A percentile compares a stretch with the other conserved stretches of the same genome.
Conservation (phyloP, 306 rosid species). For the Urtica urens region DNA sequence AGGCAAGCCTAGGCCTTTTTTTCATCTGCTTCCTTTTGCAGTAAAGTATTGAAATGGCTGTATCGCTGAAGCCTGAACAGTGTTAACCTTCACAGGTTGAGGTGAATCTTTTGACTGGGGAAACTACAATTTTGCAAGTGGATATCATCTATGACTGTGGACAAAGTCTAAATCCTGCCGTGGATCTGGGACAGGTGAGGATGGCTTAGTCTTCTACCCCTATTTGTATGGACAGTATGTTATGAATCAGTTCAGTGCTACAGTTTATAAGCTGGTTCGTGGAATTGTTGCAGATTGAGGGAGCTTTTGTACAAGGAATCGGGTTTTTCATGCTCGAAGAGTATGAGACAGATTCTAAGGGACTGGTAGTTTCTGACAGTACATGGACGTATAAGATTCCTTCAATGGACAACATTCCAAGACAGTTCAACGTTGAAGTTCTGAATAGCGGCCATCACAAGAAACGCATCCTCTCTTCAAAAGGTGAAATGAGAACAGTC, state of each 20-base stretch:
- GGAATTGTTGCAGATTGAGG: slow-evolving; percentile 78
- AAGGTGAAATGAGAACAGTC: too few species aligned
- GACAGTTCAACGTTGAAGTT: slow-evolving; percentile 68
- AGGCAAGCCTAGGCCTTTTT: slow-evolving; percentile 64
- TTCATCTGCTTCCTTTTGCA: too few species aligned
- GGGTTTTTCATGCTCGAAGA: slow-evolving; percentile 93
- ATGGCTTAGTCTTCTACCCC: too few species aligned
- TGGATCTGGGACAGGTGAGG: slow-evolving; percentile 96
- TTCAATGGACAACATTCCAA: slow-evolving; percentile 72
- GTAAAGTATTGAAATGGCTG: too few species aligned
- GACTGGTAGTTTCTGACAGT: slow-evolving; percentile 52
- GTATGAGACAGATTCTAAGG: slow-evolving; percentile 43
- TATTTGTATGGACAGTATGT: too few species aligned
- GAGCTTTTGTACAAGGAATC: slow-evolving; percentile 85
- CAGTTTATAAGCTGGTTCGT: slow-evolving; percentile 3
- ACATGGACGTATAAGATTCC: slow-evolving; percentile 93
- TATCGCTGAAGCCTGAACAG: too few species aligned
- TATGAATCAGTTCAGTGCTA: not conserved
- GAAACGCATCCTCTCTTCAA: slow-evolving; percentile 75
- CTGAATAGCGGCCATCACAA: slow-evolving; percentile 66
- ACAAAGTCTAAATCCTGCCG: slow-evolving; percentile 93
- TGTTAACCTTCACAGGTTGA: slow-evolving; percentile 72
- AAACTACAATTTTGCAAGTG: slow-evolving; percentile 54
- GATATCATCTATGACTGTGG: slow-evolving; percentile 93
- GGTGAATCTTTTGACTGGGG: slow-evolving; percentile 72